Evolutionary conservation across 306 rosid species (phyloP).

Genomic region (Cicer chorassanicum): DNA sequence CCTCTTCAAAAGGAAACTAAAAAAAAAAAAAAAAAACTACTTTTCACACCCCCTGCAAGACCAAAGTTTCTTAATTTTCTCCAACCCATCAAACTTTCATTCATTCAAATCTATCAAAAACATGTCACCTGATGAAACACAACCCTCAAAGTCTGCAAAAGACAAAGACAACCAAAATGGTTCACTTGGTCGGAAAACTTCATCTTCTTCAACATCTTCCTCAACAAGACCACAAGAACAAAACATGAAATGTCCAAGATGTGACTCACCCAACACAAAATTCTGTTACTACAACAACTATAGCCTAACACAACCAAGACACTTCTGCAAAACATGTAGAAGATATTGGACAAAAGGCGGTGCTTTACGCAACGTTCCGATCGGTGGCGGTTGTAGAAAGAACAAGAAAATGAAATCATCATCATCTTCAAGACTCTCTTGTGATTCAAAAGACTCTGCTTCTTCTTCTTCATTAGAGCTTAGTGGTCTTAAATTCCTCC

Average conservation of each 20-base stretch:
- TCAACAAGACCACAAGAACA: constrained; percentile 57
- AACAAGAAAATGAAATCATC: constrained; percentile 77
- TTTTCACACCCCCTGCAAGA: constrained; percentile 15
- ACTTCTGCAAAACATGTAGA: constrained; percentile 95
- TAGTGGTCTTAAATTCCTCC: constrained; percentile 72
- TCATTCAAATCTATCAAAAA: constrained; percentile 23
- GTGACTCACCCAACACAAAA: constrained; percentile 92
- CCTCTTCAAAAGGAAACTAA: constrained; percentile 68
- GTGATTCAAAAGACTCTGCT: constrained; percentile 61
- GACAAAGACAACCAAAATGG: constrained; percentile 43
- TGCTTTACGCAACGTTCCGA: constrained; percentile 84
- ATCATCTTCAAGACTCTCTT: constrained; percentile 63
- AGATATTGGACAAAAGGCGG: constrained; percentile 99
- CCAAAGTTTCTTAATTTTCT: constrained; percentile 33
- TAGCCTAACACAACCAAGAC: constrained; percentile 92
- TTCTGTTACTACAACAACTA: constrained; percentile 99
- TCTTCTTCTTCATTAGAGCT: constrained; percentile 48
- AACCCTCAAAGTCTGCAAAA: constrained; percentile 47
- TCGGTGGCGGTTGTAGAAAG: constrained; percentile 95
- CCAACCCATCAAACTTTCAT: not conserved
- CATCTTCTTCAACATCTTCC: not conserved
- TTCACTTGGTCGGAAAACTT: constrained; percentile 47
- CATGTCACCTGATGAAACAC: constrained; percentile 64
- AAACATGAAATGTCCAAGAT: constrained; percentile 74
- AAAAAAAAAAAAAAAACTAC: constrained; percentile 14